Conservation (phyloP, 305 asterid species). For the Fraxinus floribunda region DNA sequence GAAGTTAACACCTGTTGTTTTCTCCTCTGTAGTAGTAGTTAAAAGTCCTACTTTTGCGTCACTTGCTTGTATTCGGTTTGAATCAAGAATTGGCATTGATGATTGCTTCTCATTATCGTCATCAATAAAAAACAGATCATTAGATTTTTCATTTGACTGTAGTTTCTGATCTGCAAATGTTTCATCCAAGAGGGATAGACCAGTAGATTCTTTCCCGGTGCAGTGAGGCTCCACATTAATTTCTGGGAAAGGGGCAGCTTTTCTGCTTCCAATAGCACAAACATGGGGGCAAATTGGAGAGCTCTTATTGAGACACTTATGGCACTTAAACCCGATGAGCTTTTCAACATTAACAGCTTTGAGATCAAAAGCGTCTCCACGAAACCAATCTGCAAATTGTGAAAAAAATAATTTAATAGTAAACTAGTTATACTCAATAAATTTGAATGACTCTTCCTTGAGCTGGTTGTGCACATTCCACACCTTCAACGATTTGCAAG, state of each 20-base stretch:
- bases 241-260: slow-evolving; percentile 31
- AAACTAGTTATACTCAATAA: slow-evolving; percentile 27
- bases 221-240: slow-evolving; percentile 29
- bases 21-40: slow-evolving; percentile 14
- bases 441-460: not conserved
- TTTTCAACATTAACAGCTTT: slow-evolving; percentile 50
- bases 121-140: slow-evolving; percentile 25
- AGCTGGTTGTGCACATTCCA: slow-evolving; percentile 7
- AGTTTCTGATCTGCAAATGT: slow-evolving; percentile 27
- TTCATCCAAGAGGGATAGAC: slow-evolving; percentile 28
- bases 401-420: slow-evolving; percentile 22
- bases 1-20: slow-evolving; percentile 6
- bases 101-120: slow-evolving; percentile 34
- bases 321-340: slow-evolving; percentile 84
- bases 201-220: slow-evolving; percentile 29
- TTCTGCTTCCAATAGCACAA: slow-evolving; percentile 37
- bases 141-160: slow-evolving; percentile 32
- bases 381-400: slow-evolving; percentile 77
- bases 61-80: slow-evolving; percentile 21
- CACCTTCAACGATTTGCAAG: too few species aligned
- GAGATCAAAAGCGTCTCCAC: slow-evolving; percentile 81
- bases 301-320: slow-evolving; percentile 51
- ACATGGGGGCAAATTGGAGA: slow-evolving; percentile 73
- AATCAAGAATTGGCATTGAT: slow-evolving; percentile 27
- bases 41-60: slow-evolving; percentile 16